Percentiles rank a stretch among this genome's conserved stretches.
These are phyloP conservation scores for Pythium utonaiense DNA, from an alignment of 352 stramenopile species.

Conservation along the genomic window DNA sequence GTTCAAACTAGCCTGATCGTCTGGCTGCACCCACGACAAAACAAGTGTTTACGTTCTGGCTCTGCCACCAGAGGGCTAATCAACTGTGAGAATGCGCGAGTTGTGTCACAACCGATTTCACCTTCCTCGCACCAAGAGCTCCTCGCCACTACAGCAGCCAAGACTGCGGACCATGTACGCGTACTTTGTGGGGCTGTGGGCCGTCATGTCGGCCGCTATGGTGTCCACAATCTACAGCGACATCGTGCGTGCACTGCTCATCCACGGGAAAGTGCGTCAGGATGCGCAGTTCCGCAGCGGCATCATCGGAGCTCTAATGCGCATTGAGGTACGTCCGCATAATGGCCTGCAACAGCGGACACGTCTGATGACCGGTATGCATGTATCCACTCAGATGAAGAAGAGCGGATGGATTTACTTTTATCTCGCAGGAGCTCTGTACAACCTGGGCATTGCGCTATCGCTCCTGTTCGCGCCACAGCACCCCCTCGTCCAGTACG, in stretches of 20 bases:
- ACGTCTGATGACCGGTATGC: neutral
- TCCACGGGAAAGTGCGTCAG: slow-evolving; percentile 23
- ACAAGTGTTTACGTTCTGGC: too few species aligned
- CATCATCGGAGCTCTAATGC: slow-evolving; percentile 1
- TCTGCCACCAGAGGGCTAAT: neutral
- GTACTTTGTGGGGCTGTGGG: slow-evolving; percentile 16
- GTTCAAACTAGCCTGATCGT: too few species aligned
- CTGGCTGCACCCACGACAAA: too few species aligned
- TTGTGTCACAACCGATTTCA: neutral
- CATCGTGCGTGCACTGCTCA: slow-evolving; percentile 13
- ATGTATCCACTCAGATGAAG: slow-evolving; percentile 8
- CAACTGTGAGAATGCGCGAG: too few species aligned
- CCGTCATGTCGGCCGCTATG: slow-evolving; percentile 8
- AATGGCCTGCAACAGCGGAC: too few species aligned
- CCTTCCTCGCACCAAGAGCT: neutral
- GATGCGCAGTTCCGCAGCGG: neutral
- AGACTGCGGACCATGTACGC: slow-evolving; percentile 8
- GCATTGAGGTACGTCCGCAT: slow-evolving; percentile 19
- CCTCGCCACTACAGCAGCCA: neutral
- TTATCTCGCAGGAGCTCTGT: slow-evolving; percentile 53
- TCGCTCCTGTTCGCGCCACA: slow-evolving; percentile 28
- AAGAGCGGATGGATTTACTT: slow-evolving; percentile 77
- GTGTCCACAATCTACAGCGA: slow-evolving; percentile 15
- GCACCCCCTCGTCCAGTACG: slow-evolving; percentile 29
- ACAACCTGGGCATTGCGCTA: slow-evolving; percentile 36